Conservation (phyloP, 108 stramenopile genomes). For the Cylindrotheca closterium region DNA sequence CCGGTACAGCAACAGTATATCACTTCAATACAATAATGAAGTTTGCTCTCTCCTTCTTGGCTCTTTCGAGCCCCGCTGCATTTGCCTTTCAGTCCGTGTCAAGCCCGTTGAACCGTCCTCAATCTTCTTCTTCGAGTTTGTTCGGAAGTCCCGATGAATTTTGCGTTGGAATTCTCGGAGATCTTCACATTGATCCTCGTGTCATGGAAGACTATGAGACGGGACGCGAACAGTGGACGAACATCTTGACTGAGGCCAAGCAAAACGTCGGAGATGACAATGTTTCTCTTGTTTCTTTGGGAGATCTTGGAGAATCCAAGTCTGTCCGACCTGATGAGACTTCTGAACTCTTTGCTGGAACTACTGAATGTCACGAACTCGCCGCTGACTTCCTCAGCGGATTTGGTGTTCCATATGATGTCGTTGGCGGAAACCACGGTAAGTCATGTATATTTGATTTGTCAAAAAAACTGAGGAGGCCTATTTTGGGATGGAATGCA, state of each 20-base stretch:
- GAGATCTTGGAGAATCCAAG: conserved; percentile 46
- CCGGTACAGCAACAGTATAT: no score
- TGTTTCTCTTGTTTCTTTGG: conserved; percentile 43
- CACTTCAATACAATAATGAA: no score
- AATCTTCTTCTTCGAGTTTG: background rate
- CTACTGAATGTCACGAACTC: conserved; percentile 31
- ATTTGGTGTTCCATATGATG: conserved; percentile 43
- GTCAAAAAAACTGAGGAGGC: no score
- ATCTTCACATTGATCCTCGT: conserved; percentile 84
- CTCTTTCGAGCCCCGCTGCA: background rate
- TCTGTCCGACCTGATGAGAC: conserved; percentile 10
- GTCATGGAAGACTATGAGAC: conserved; percentile 70
- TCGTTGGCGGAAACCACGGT: conserved; percentile 34
- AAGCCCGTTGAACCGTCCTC: background rate
- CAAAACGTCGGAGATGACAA: conserved; percentile 39
- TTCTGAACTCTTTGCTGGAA: conserved; percentile 37
- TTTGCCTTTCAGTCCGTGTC: background rate
- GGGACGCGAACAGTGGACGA: conserved; percentile 45
- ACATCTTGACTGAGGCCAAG: conserved; percentile 63
- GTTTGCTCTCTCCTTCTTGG: background rate
- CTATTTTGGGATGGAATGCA: no score
- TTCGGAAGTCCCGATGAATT: background rate
- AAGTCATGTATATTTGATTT: no score
- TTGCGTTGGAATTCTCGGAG: conserved; percentile 67
- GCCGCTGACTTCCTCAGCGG: conserved; percentile 37